Base-by-base conservation (phyloP, 148 eudicot genomes). In the Rhododendron henanense region DNA sequence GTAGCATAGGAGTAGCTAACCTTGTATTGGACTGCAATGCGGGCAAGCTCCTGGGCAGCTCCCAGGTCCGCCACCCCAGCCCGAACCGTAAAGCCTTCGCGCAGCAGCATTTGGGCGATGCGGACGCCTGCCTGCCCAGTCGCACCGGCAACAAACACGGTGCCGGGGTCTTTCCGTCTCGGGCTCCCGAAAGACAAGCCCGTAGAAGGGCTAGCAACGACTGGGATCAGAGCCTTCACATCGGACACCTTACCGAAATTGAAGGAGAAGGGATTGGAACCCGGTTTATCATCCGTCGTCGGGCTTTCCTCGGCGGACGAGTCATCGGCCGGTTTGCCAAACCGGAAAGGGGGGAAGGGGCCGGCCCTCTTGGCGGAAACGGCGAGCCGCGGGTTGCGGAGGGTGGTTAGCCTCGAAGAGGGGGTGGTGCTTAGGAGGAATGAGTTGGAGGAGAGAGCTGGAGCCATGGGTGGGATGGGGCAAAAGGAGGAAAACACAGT, bases 121-220 rank as follows among this genome's bases (percentile, higher is more conserved):
- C 98, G 93, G 25, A 87, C 86, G 0, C 99, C 99, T 0, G 94
- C 90, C 84, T 88, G 96, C 33, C 99, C 99, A 8, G 93, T 89
- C 1, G 94, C 99, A 1, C 99, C 99, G 3, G 98, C 98, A 3
- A 97, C 99, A 78, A 93, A 97, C 83, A 97, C 99, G 5, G 98
- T 97, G 5, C 93, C 94, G 1, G 95, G 85, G 63, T 97, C 98
- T 78, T 97, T 97, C 33, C 93, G 90, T 79, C 95, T 90, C 71
- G 85, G 78, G 45, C 73, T 84, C 39, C 89, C 91, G 23, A 91
- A 91, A 44, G 88, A 82, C 89, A 91, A 63, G 9, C 92, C 85
- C 37, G 90, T 79, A 1, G 93, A 75, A 1, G 94, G 84, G 14
- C 79, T 89, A 6, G 88, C 85, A 44, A 92, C 90, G 2, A 85